Percentiles rank a stretch among this genome's conserved stretches.
Conservation (phyloP, 192 early-diverging fungal genomes). For the Mortierella antarctica region DNA sequence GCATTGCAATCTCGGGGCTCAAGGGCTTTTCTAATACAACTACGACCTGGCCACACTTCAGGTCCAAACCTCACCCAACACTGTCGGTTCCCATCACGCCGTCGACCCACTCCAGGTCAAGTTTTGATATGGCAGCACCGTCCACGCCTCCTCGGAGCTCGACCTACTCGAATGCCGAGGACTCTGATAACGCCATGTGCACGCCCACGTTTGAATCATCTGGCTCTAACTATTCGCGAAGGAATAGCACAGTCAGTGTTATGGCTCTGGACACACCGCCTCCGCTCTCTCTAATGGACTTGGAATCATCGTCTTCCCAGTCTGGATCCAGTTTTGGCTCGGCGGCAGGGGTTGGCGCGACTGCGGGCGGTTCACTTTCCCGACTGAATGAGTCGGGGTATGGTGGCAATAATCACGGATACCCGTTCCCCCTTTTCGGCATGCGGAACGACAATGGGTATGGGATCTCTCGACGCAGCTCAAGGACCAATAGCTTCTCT, state of each 20-base stretch:
- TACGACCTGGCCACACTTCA: conserved; percentile 41
- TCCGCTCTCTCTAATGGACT: conserved; percentile 43
- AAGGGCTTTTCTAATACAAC: conserved; percentile 43
- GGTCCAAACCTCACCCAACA: conserved; percentile 47
- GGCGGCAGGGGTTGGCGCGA: neutral
- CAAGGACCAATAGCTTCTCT: conserved; percentile 42
- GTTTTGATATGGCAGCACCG: conserved; percentile 39
- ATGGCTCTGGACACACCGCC: conserved; percentile 53
- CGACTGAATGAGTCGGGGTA: conserved; percentile 3
- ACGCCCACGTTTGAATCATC: conserved; percentile 49
- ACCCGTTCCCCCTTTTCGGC: conserved; percentile 38
- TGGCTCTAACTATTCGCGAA: conserved; percentile 20
- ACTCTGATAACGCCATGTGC: conserved; percentile 48
- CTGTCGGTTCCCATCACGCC: conserved; percentile 38
- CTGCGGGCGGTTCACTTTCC: neutral
- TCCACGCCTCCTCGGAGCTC: conserved; percentile 45
- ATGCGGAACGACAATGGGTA: conserved; percentile 18
- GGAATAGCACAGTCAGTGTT: conserved; percentile 42
- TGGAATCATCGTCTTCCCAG: conserved; percentile 30
- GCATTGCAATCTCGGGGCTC: conserved; percentile 1
- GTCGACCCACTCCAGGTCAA: conserved; percentile 11
- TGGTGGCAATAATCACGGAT: conserved; percentile 11
- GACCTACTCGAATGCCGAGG: conserved; percentile 36
- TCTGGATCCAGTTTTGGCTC: conserved; percentile 36
- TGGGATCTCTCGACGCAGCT: conserved; percentile 31